Conservation (phyloP, 208 protist genomes). For the Acanthamoeba healyi region DNA sequence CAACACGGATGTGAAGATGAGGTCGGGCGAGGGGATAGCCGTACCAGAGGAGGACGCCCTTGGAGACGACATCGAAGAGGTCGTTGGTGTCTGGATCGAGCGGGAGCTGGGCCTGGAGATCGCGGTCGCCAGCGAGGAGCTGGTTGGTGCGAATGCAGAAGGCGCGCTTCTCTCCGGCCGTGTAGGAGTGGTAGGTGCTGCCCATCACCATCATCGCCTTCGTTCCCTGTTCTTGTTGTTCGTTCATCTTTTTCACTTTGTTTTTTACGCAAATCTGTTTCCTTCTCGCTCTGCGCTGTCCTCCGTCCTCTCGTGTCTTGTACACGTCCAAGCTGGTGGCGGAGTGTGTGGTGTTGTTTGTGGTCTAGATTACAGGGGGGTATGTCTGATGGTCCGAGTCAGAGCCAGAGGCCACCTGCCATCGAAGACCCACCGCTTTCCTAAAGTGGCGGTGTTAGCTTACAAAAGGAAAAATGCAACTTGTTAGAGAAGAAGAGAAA, state of each 20-base stretch:
- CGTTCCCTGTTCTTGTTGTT: not conserved
- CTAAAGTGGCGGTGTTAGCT: too few species aligned
- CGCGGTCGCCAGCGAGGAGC: not conserved
- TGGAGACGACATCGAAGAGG: conserved; percentile 54
- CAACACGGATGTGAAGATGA: not conserved
- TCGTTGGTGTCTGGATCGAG: conserved; percentile 11
- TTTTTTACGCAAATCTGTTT: not conserved
- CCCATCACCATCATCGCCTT: conserved; percentile 19
- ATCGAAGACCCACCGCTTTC: too few species aligned
- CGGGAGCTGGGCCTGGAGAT: conserved; percentile 20
- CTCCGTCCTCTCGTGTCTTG: too few species aligned
- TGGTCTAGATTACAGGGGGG: too few species aligned
- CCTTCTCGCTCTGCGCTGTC: not conserved
- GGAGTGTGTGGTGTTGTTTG: too few species aligned
- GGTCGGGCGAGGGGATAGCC: not conserved
- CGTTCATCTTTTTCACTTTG: not conserved
- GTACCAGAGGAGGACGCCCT: conserved; percentile 48
- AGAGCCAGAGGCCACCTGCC: too few species aligned
- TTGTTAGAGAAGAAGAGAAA: too few species aligned
- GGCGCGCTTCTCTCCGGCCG: conserved; percentile 35
- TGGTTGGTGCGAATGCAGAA: conserved; percentile 43
- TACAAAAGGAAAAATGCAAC: too few species aligned
- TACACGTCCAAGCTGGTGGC: too few species aligned
- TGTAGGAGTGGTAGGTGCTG: conserved; percentile 63
- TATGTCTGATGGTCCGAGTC: too few species aligned